These are phyloP conservation scores for Aspergillus quadricinctus DNA, from an alignment of 2,329 filamentous ascomycete species.

Conservation along the genomic window DNA sequence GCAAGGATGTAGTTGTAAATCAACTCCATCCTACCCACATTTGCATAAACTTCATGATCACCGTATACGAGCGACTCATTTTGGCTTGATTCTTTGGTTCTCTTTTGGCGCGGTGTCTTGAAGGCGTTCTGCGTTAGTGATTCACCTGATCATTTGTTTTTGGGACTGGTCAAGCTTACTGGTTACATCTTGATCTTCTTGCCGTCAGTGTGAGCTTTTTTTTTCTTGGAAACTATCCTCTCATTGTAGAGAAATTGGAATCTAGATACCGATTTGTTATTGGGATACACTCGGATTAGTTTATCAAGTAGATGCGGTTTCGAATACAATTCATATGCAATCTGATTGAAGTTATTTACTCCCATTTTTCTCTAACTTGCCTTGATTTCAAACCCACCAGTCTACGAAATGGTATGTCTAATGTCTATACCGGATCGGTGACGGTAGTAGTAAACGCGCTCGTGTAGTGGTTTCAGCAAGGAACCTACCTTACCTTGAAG, in stretches of 20 bases:
- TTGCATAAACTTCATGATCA: neutral
- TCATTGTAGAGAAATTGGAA: neutral
- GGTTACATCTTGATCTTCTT: neutral
- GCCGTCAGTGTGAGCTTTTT: neutral
- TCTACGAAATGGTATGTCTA: no score
- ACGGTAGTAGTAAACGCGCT: neutral
- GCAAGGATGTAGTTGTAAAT: neutral
- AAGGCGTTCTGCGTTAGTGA: neutral
- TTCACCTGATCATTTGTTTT: neutral
- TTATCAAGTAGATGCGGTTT: neutral
- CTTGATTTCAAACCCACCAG: no score
- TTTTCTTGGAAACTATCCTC: neutral
- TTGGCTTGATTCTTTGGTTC: neutral
- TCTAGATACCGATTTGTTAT: neutral
- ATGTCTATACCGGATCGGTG: no score
- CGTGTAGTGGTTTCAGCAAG: neutral
- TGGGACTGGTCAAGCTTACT: neutral
- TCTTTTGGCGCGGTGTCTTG: neutral
- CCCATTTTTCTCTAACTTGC: neutral
- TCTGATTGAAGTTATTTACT: neutral
- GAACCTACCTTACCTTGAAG: neutral
- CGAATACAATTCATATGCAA: neutral
- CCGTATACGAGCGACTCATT: neutral
- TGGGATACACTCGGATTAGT: neutral
- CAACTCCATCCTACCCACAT: neutral